Base-by-base conservation (phyloP, 148 eudicot species). In the Selenicereus undatus region DNA sequence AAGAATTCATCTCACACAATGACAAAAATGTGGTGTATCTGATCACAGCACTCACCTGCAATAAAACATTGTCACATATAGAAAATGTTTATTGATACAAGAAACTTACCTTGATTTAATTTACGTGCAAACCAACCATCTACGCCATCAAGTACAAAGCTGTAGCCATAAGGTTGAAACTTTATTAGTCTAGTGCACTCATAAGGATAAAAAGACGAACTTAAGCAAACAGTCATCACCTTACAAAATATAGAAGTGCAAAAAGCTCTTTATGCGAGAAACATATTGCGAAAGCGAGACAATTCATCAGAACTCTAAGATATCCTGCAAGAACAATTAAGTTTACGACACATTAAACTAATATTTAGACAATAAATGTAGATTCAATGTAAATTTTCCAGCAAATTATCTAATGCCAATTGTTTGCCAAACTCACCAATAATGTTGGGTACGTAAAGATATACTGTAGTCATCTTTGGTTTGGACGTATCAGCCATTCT, bases 51-150 rank as follows among this genome's bases (percentile, higher is more conserved):
- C 42, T 32, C 48, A 73, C 21, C 51, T 73, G 42, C 24, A n/a
- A 6, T 73, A 73, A 22, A 73, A 18, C 52, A 71, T 6, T 22
- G 50, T 35, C 75, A 21, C 29, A 62, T 0, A 56, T 35, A 51
- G 26, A 22, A 32, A 24, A 22, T 1, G 30, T 75, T 13, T 4
- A 9, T 17, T 12, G 71, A 22, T 69, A 66, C 51, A 50, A 13
- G 30, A 66, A 27, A 26, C 85, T 60, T 86, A 94, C 97, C 98
- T 90, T 95, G 98, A 86, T 93, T 95, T 85, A 93, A 91, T 86
- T 91, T 95, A 69, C 97, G 98, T 76, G 97, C 98, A 89, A 95
- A 93, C 94, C 93, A 93, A 60, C 98, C 98, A 89, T 95, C 98
- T 86, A 91, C 84, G 30, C 95, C 98, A 89, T 95, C 98, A 86